Evolutionary conservation across 78 protist species (phyloP), one percentile per base, ranked within the genome.

Genomic region (Thecamonas trahens): DNA sequence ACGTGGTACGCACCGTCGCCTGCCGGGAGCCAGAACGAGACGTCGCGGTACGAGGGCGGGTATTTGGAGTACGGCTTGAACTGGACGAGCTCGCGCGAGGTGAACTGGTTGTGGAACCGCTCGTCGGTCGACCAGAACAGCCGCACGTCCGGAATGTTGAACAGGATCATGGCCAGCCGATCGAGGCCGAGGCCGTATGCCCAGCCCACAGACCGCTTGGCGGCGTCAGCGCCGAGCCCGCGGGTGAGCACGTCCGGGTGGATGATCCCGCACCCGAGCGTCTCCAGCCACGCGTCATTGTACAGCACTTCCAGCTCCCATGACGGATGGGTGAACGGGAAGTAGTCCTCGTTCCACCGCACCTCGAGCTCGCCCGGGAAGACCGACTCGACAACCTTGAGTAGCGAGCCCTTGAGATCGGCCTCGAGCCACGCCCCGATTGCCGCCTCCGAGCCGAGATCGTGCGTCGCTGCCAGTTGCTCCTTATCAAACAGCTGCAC

Each of bases 171-270:
- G n/a, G 97, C 97, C 24, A 91, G 49, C 6, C 97, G 77, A 71
- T 93, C 97, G 37, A 93, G 61, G n/a, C 96, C 96, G 22, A 92
- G 60, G 3, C 96, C 96, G 69, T 89, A 92, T 8, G 96, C 96
- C 92, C 93, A 92, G 26, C 89, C 94, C 45, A 76, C 35, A 14
- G 44, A 9, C 35, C 44, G 34, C 13, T 65, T n/a, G 60, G 50
- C 31, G 61, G 49, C 24, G 31, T 1, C 11, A 64, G 31, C 39
- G 53, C 47, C 72, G 61, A 61, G 53, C 22, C 7, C 35, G 47
- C 50, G 29, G 18, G 40, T 22, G 53, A 91, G 47, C 58, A 91
- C 77, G 13, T 26, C 18, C 64, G 67, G 86, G 37, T 80, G 85
- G 18, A 87, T 65, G 0, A 91, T 82, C 24, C 96, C 96, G 72